Evolutionary conservation across 2,329 filamentous ascomycete species (phyloP), one percentile per base, ranked within the genome.

Genomic region (Tolypocladium cylindrosporum): DNA sequence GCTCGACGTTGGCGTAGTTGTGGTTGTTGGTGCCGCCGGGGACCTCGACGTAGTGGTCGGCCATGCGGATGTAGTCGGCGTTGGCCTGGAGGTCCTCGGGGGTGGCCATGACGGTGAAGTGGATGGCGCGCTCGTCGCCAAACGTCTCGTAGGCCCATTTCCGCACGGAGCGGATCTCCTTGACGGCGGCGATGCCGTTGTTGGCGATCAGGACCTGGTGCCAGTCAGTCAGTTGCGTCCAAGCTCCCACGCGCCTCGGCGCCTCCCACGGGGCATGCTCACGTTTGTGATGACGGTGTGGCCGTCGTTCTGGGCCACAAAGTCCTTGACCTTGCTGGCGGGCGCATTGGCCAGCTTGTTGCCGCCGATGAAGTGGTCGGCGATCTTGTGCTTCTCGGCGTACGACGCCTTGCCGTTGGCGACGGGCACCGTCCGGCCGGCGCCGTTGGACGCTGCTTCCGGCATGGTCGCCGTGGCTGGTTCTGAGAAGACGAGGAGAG

Each of bases 141-240:
- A 99, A 99, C 9, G 90, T 96, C 79, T 99, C 94, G 86, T 99
- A 99, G 61, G 94, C 94, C 94, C 94, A 99, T 92, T 97, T 99
- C 75, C 94, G 89, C 71, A 99, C 93, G 60, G 93, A 97, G 75
- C 94, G 87, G 73, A 99, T 99, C 77, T 99, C 94, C 78, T 99
- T 99, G 75, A 99, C 94, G 71, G 94, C 94, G 55, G 94, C 94
- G 75, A 99, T 99, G 83, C 94, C 94, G 79, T 99, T 99, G 82
- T 99, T 99, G 73, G 94, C 94, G 76, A 99, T 99, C 64, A 99
- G 83, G 57, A 97, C 91, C 93, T 97, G 69, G 24, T 39, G 42
- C 21, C 4, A n/a, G 10, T 24, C 13, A 42, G 13, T 36, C 34
- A 19, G 39, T 27, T 27, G 24, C 24, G 24, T 27, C 24, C 24